Evolutionary conservation across 2,329 filamentous ascomycete species (phyloP), one percentile per base, ranked within the genome.

Genomic region (Celoporthe dispersa): DNA sequence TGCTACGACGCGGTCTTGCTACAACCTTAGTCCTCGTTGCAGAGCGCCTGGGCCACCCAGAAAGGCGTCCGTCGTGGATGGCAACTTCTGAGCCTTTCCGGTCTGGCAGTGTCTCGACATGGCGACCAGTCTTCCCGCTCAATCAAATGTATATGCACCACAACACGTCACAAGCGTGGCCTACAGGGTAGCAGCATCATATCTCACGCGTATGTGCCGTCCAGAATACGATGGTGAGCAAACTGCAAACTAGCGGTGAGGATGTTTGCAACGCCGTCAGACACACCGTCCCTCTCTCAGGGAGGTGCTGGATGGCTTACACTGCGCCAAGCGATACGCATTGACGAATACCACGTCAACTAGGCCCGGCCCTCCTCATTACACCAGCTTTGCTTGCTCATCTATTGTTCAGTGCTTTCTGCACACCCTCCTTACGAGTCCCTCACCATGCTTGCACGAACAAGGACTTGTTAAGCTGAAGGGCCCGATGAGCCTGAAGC

Each of bases 51-150:
- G 25, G 25, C 51, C 25, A 16, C 16, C 14, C 11, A 55, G 31
- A 25, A 14, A 28, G 25, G 51, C 1, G 51, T 25, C 4, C 11
- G 51, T 28, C 51, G 51, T 55, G 51, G 51, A 14, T 9, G 25
- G 12, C 37, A 16, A 19, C 57, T 35, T 33, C 55, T 22, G 57
- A 35, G 3, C 31, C 37, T 57, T 16, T 19, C 31, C 25, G 28
- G 28, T 57, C 28, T 37, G 57, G 31, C 57, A n/a, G 75, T 44
- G 75, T 72, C 75, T 70, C n/a, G 66, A 70, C 68, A 66, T 73
- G 78, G 76, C 76, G 75, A 67, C 77, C 76, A 73, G 71, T 67
- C 75, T 76, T 66, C 63, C 69, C 67, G 70, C 39, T 39, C 44
- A 71, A 70, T 69, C 64, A 55, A 44, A 62, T 57, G 51, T 70